Conservation (phyloP, 306 rosid species). For the Herpetospermum pedunculosum region DNA sequence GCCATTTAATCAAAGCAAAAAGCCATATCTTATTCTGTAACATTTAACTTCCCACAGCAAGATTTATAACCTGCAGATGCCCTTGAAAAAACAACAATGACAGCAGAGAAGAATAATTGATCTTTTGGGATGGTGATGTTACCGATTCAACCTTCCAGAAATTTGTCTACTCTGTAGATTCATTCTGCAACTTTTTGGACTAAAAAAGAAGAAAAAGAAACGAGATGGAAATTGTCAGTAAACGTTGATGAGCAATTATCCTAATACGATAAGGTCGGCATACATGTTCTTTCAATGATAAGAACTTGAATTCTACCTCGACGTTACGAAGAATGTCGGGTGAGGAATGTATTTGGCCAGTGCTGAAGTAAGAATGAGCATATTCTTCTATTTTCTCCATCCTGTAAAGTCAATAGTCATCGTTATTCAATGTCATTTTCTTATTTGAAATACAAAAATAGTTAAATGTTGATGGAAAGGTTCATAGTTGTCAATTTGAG, state of each 20-base stretch:
- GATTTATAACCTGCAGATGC: too few relatives aligned
- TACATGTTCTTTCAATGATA: neutral
- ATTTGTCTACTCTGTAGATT: neutral
- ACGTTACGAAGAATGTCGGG: slow-evolving; percentile 28
- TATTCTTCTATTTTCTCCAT: slow-evolving; percentile 69
- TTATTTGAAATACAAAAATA: neutral
- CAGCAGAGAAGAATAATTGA: neutral
- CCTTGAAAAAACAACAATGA: neutral
- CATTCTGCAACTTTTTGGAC: neutral
- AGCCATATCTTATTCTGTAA: neutral
- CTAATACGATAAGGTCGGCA: neutral
- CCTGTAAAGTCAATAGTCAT: slow-evolving; percentile 29
- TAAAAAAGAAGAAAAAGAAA: neutral
- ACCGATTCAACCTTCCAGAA: neutral
- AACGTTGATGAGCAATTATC: neutral
- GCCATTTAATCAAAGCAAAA: neutral
- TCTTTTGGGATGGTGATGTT: neutral
- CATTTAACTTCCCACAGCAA: neutral
- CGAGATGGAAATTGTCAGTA: neutral
- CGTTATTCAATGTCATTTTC: neutral
- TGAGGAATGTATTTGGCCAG: slow-evolving; percentile 58
- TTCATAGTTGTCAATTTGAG: neutral
- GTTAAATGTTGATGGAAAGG: neutral
- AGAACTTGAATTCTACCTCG: slow-evolving; percentile 27
- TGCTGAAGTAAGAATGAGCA: slow-evolving; percentile 71